Base-by-base conservation (phyloP, 2,329 filamentous ascomycete species). In the Fusarium liriodendri region DNA sequence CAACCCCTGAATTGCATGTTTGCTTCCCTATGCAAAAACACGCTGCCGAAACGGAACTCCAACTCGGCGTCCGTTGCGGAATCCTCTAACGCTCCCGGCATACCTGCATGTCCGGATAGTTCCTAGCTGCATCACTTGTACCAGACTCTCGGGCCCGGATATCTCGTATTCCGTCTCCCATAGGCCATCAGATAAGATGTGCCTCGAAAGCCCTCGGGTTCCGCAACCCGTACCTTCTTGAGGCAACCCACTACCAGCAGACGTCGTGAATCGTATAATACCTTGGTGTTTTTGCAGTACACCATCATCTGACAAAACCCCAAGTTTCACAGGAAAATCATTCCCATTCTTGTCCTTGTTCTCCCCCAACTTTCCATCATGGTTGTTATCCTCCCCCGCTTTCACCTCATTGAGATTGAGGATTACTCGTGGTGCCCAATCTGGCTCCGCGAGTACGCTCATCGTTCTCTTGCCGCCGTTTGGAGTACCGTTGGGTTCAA, bases 361-460 rank as follows among this genome's bases (percentile, higher is more conserved):
- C 16, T 11, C 33, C 25, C n/a, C 52, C 52, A n/a, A 5, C 8
- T 35, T 14, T 32, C 22, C 62, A 55, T 22, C 29, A 75, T 75
- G 73, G 45, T 74, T 20, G 71, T 76, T 47, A 65, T 76, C 11
- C 61, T 69, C 11, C 74, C 74, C 27, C 74, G 74, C n/a, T 67
- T 76, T 52, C 74, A 76, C 47, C 74, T 76, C 62, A 69, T 76
- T 22, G 74, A 76, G 33, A 76, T 76, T 20, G 74, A 74, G 59
- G 74, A 76, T 9, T 74, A 76, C 45, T 66, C 68, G 10, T 76
- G 74, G 74, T 76, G 74, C 47, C 74, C 74, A 20, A 69, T 66
- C 50, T 76, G 72, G 72, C 72, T 76, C 18, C 74, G 74, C 10
- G 74, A 76, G 42, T 76, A 76, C n/a, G 72, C 74, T 4, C 74